Evolutionary conservation across 768 basidiomycete genomes (phyloP), one percentile per base, ranked within the genome.

Genomic region (Termitomyces sp.): DNA sequence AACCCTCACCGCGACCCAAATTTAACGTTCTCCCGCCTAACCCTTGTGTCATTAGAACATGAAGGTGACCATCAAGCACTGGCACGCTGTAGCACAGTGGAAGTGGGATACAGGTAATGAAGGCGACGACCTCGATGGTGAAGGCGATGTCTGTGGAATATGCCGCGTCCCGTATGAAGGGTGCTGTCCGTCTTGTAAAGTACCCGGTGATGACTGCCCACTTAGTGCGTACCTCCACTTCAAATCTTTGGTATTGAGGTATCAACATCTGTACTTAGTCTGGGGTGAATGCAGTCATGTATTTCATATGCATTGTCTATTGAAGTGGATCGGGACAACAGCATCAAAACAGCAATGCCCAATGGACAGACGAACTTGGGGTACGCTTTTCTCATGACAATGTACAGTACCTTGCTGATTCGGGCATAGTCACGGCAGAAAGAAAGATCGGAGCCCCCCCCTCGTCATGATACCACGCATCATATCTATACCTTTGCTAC

Each of bases 221-320:
- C 73, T 95, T 24, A 93, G 93, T 94, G 65, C 67, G 86, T 79
- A 13, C 47, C 26, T 54, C 28, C 18, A 47, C 30, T 40, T 2
- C 11, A 32, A 50, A 36, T 48, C 64, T n/a, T 33, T 43, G 38
- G 14, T 5, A 18, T 11, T 3, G 10, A 18, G 14, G 16, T 24
- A 10, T n/a, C 9, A 24, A 54, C 24, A 22, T 22, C 10, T 53
- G n/a, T 35, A 22, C 11, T 43, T 62, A 98, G 96, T 98, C 54
- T 98, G 94, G 92, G 97, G 97, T 35, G 88, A 97, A 73, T 99
- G 96, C 68, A 92, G 86, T 6, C 97, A 98, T 69, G 86, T 97
- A 57, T 99, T 98, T 67, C 97, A 99, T 69, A 94, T 98, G 92
- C 96, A 99, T 70, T 98, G 96, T 72, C 74, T 99, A 13, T 79